Base-by-base conservation (phyloP, 2,329 filamentous ascomycete genomes). In the Paraphaeosphaeria sporulosa region DNA sequence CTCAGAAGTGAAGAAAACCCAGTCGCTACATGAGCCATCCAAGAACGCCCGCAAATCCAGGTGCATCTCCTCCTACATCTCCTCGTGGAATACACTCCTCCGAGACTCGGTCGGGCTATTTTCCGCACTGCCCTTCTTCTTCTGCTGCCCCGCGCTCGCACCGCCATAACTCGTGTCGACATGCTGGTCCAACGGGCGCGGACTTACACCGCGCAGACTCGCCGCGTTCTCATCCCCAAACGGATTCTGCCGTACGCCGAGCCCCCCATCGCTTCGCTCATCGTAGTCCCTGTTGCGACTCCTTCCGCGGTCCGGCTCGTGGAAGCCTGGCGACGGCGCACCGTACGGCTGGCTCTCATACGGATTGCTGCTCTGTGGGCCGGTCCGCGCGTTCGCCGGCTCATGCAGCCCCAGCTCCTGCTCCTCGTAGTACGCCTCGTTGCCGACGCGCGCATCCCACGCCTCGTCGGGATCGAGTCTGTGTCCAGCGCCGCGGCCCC, bases 391-490 rank as follows among this genome's bases (percentile, higher is more conserved):
- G 13, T 21, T 46, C 55, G 71, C 73, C 44, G 79, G 78, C 64
- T 81, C 78, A 53, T 79, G 83, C 38, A 86, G 73, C 0, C 89
- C 89, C 5, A 93, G 80, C 77, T 93, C 91, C 72, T 91, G 87
- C 79, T 92, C 90, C 74, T 94, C 92, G 72, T 92, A 90, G 76
- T 92, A 92, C 19, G 89, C 87, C 76, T 94, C 91, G 68, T 88
- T 84, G 59, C 90, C 91, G 4, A 96, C 91, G 61, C 91, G 84
- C 64, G 91, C 80, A 79, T 95, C 92, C 93, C 93, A 96, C 1
- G 92, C 91, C 72, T 94, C 91, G 74, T 96, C 92, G 1, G 91
- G 91, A 71, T 95, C 92, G 48, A 93, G 84, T 1, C 89, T 87
- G 75, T 90, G 89, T 46, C 63, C 73, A 55, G 67, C 71, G 48